Percentiles rank a stretch among this genome's conserved stretches.
Evolutionary conservation across 1,284 basidiomycete genomes (phyloP).

Genomic region (Leccinum olivaceoglutinosum): DNA sequence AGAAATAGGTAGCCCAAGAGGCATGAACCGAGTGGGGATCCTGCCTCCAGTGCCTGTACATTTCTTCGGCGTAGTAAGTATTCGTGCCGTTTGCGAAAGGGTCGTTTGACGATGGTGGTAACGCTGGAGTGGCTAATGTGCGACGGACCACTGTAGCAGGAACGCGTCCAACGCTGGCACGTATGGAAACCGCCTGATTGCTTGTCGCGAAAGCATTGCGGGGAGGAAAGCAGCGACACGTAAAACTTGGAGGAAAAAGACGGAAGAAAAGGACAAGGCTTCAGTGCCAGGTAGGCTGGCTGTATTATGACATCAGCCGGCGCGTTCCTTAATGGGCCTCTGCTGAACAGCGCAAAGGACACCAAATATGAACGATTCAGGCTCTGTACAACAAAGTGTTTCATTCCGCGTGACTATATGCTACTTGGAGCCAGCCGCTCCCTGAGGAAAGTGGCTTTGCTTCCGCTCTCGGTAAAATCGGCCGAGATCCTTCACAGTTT

Average conservation of each 20-base stretch:
- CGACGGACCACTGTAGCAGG: constrained; percentile 15
- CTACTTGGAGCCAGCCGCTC: constrained; percentile 4
- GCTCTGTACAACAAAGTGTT: not conserved
- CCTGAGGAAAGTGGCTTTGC: constrained; percentile 1
- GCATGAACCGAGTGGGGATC: constrained; percentile 91
- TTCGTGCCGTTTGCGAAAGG: constrained; percentile 89
- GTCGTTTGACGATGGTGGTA: constrained; percentile 64
- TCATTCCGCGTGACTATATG: not conserved
- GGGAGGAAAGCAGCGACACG: not conserved
- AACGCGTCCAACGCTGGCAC: constrained; percentile 14
- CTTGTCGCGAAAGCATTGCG: constrained; percentile 29
- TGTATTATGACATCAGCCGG: constrained; percentile 18
- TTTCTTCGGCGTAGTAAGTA: constrained; percentile 93
- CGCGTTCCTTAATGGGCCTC: too few relatives aligned
- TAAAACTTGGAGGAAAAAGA: not conserved
- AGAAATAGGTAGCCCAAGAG: constrained; percentile 95
- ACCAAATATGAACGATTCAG: constrained; percentile 5
- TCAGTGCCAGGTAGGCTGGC: not conserved
- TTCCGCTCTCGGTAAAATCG: constrained; percentile 59
- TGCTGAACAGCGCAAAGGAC: not conserved
- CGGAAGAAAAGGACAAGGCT: not conserved
- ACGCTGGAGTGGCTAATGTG: constrained; percentile 45
- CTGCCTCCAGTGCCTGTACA: constrained; percentile 89
- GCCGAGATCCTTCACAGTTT: constrained; percentile 65
- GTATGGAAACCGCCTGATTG: constrained; percentile 27